Evolutionary conservation across 2,329 filamentous ascomycete species (phyloP).

Genomic region (Fusarium citri): DNA sequence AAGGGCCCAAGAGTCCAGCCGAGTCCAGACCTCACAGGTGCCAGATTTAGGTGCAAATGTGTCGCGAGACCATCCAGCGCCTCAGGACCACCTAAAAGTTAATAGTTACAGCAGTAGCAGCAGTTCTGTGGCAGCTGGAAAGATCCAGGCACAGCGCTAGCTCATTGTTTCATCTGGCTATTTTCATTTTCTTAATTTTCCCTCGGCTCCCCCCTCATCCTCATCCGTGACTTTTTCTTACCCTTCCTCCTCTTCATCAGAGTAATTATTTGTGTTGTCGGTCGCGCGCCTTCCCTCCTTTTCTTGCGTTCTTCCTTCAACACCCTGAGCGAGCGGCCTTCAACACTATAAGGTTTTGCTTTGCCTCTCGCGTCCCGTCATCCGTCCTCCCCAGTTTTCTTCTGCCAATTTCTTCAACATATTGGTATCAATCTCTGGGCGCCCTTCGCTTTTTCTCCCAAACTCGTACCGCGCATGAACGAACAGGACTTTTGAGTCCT

Average conservation of each 20-base stretch:
- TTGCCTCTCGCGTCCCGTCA: slow-evolving; percentile 4
- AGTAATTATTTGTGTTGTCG: background rate
- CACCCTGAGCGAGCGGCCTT: slow-evolving; percentile 16
- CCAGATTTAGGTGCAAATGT: background rate
- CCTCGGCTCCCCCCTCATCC: background rate
- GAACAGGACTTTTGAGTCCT: background rate
- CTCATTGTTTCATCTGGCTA: slow-evolving; percentile 2
- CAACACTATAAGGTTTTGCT: background rate
- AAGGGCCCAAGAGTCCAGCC: slow-evolving; percentile 7
- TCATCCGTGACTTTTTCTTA: background rate
- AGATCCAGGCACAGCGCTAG: background rate
- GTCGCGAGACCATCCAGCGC: slow-evolving; percentile 1
- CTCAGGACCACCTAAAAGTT: background rate
- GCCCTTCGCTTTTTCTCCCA: background rate
- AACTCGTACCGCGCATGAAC: background rate
- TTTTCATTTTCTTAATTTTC: slow-evolving; percentile 11
- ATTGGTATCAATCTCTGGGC: background rate
- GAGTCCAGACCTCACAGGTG: slow-evolving; percentile 16
- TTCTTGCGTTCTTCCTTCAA: slow-evolving; percentile 1
- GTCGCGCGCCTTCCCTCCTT: slow-evolving; percentile 14
- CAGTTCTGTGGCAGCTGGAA: background rate
- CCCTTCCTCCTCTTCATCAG: background rate
- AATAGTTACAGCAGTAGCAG: background rate
- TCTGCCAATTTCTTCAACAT: slow-evolving; percentile 23
- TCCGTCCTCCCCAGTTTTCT: background rate